Evolutionary conservation across 1,139 yeast species (phyloP).

Genomic region (Pichia sp.): DNA sequence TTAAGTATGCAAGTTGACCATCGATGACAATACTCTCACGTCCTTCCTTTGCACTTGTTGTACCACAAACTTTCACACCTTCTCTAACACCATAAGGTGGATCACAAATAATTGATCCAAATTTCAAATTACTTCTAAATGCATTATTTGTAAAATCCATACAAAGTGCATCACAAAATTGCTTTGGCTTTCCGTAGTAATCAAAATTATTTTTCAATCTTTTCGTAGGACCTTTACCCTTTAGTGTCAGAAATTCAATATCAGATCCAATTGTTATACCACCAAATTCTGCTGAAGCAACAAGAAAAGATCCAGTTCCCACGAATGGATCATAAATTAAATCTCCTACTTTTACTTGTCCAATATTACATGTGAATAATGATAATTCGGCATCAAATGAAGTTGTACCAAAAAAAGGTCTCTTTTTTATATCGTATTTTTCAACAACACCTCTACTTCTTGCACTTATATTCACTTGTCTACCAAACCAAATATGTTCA

Average conservation of each 20-base stretch:
- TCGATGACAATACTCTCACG: conserved; percentile 64
- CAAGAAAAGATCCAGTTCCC: conserved; percentile 92
- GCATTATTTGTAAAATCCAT: conserved; percentile 96
- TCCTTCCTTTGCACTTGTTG: conserved; percentile 50
- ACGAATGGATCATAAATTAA: conserved; percentile 90
- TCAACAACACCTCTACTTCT: conserved; percentile 59
- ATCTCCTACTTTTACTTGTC: conserved; percentile 59
- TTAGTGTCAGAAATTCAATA: conserved; percentile 77
- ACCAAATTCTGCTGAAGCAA: conserved; percentile 83
- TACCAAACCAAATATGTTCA: conserved; percentile 61
- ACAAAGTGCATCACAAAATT: conserved; percentile 68
- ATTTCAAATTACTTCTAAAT: conserved; percentile 49
- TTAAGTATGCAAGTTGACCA: conserved; percentile 69
- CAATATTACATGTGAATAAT: conserved; percentile 77
- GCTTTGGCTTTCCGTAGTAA: conserved; percentile 55
- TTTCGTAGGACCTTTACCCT: conserved; percentile 52
- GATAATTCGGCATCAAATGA: conserved; percentile 90
- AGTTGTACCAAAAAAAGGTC: conserved; percentile 91
- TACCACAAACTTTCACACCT: conserved; percentile 87
- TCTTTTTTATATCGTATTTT: conserved; percentile 67
- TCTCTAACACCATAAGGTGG: conserved; percentile 98
- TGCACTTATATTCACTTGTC: conserved; percentile 59
- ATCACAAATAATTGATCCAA: conserved; percentile 87
- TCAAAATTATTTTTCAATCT: conserved; percentile 42
- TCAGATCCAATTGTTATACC: conserved; percentile 83